phyloP scores from a whole-genome alignment of 2,329 filamentous ascomycete species.

The Seiridium unicorne region DNA sequence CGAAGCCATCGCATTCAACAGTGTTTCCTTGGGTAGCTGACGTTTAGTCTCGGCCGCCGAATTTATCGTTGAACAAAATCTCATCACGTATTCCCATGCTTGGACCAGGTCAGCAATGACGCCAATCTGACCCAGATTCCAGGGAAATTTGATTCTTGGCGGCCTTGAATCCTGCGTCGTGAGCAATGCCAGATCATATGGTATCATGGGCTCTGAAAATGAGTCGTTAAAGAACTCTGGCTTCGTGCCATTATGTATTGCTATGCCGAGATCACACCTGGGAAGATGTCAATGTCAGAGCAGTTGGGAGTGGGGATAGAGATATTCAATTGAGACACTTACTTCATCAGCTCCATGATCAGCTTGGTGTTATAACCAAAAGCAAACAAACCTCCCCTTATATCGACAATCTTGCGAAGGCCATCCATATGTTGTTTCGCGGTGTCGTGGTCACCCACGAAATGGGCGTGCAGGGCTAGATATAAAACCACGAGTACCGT shows the following conservation, averaged over 20 bases:
- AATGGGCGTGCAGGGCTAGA: conserved; percentile 27
- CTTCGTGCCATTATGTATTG: conserved; percentile 12
- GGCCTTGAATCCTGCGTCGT: no score
- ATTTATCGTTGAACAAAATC: conserved; percentile 25
- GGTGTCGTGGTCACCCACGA: conserved; percentile 22
- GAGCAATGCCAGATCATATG: conserved; percentile 9
- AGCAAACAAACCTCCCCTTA: conserved; percentile 32
- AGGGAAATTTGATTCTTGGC: no score
- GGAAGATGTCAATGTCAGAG: background rate
- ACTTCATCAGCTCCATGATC: conserved; percentile 28
- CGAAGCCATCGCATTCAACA: conserved; percentile 31
- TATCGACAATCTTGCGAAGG: conserved; percentile 31
- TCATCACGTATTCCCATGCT: conserved; percentile 19
- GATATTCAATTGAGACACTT: background rate
- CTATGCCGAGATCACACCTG: conserved; percentile 17
- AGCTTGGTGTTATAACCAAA: conserved; percentile 32
- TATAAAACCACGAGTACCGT: conserved; percentile 30
- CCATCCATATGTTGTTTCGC: conserved; percentile 33
- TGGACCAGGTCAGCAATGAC: background rate
- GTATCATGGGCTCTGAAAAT: conserved; percentile 8
- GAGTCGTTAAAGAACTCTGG: conserved; percentile 14
- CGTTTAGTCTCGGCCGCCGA: conserved; percentile 16
- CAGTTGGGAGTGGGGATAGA: background rate
- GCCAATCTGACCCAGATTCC: no score
- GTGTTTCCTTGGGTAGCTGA: conserved; percentile 13